Evolutionary conservation across 2,329 filamentous ascomycete species (phyloP).

Genomic region (Neopestalotiopsis sp.): DNA sequence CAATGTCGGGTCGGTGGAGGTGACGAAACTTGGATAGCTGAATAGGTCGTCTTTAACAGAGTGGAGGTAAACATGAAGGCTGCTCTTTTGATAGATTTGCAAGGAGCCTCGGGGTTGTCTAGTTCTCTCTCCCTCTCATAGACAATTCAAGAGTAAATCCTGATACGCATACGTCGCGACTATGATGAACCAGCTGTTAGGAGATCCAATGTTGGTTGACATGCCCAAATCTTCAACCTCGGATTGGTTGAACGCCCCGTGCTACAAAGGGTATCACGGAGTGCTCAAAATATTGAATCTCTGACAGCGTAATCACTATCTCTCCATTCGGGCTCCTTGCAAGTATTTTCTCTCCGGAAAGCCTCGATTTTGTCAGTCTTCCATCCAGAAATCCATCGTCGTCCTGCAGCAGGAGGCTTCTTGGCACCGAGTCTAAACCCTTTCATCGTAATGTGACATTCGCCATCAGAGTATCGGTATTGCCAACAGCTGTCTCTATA

Average conservation of each 20-base stretch:
- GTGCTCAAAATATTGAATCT: conserved; percentile 2
- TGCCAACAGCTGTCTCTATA: conserved; percentile 9
- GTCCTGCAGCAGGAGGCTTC: neutral
- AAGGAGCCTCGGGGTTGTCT: neutral
- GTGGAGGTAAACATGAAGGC: neutral
- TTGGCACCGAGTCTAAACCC: conserved; percentile 4
- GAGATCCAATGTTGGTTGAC: neutral
- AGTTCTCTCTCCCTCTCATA: neutral
- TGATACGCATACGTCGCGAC: neutral
- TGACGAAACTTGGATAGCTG: neutral
- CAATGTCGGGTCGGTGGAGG: neutral
- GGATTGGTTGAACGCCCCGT: too few species aligned
- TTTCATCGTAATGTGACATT: neutral
- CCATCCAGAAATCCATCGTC: conserved; percentile 6
- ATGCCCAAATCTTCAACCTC: neutral
- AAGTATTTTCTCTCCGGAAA: neutral
- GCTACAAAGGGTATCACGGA: neutral
- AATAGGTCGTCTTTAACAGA: neutral
- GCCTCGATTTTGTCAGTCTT: conserved; percentile 9
- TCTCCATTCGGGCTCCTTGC: conserved; percentile 7
- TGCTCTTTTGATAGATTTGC: neutral
- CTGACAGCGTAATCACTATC: neutral
- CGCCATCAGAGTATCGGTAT: neutral
- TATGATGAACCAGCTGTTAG: neutral
- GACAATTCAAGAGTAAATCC: neutral